Percentiles rank a stretch among this genome's conserved stretches.
Evolutionary conservation across 495 filamentous ascomycete genomes (phyloP).

Genomic region (Sabuloglossum arenarium): DNA sequence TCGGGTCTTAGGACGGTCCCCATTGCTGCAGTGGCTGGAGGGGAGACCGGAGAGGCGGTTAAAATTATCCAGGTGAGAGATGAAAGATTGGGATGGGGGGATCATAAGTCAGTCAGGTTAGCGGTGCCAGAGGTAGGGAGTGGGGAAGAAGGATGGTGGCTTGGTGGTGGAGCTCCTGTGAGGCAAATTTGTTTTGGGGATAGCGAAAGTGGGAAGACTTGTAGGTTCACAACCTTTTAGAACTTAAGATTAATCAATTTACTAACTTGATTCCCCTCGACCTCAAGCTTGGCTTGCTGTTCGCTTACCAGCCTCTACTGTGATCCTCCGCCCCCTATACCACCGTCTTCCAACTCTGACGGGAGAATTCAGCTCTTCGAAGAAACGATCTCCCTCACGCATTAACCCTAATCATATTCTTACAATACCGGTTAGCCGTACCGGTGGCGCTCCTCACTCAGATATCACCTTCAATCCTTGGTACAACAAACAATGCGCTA

Average conservation of each 20-base stretch:
- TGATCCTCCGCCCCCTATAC: conserved; percentile 37
- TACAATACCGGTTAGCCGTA: conserved; percentile 28
- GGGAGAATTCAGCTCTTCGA: background rate
- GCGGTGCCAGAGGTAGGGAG: conserved; percentile 13
- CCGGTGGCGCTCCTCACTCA: conserved; percentile 37
- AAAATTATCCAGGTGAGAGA: conserved; percentile 22
- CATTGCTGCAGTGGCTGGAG: conserved; percentile 27
- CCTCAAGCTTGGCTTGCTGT: conserved; percentile 39
- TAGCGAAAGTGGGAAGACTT: conserved; percentile 18
- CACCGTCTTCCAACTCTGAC: conserved; percentile 10
- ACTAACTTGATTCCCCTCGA: background rate
- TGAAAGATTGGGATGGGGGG: conserved; percentile 26
- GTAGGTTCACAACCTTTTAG: background rate
- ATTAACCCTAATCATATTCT: conserved; percentile 41
- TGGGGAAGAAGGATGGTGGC: conserved; percentile 31
- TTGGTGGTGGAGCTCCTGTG: conserved; percentile 33
- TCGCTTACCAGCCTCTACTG: conserved; percentile 32
- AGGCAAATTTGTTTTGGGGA: conserved; percentile 42
- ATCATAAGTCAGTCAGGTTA: conserved; percentile 18
- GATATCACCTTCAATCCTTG: conserved; percentile 68
- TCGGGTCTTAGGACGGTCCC: conserved; percentile 3
- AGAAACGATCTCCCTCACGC: conserved; percentile 21
- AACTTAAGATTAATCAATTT: conserved; percentile 2
- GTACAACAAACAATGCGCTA: conserved; percentile 42
- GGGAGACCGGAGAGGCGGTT: conserved; percentile 30